Evolutionary conservation across 1,284 basidiomycete genomes (phyloP).

Genomic region (Rhodotorula sp.): DNA sequence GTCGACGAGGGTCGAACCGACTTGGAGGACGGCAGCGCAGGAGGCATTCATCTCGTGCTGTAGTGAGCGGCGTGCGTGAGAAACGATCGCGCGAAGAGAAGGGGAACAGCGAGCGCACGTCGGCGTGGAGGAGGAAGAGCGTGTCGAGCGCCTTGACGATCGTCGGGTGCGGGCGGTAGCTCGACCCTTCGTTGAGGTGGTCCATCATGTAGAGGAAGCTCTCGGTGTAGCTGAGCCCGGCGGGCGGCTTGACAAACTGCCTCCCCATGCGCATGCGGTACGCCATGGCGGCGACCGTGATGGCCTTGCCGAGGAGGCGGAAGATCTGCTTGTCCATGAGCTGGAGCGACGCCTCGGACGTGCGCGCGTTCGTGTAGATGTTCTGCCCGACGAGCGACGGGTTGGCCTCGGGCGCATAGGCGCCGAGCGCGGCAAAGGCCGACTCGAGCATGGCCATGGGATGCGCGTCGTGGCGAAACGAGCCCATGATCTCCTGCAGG

Average conservation of each 20-base stretch:
- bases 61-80: neutral
- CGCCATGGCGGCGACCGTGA: conserved; percentile 68
- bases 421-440: conserved; percentile 79
- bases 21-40: conserved; percentile 78
- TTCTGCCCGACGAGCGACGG: conserved; percentile 65
- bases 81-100: neutral
- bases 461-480: conserved; percentile 41
- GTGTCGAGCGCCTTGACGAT: conserved; percentile 80
- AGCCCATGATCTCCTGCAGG: conserved; percentile 63
- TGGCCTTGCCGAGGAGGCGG: conserved; percentile 79
- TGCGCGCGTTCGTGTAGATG: conserved; percentile 60
- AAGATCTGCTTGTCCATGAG: conserved; percentile 88
- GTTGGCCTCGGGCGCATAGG: conserved; percentile 63
- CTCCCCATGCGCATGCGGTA: conserved; percentile 57
- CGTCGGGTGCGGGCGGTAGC: conserved; percentile 73
- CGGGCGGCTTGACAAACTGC: conserved; percentile 80
- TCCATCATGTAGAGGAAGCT: conserved; percentile 73
- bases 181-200: conserved; percentile 44
- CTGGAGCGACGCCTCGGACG: conserved; percentile 59
- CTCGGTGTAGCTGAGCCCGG: conserved; percentile 73
- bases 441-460: conserved; percentile 66
- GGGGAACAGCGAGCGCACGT: conserved; percentile 47
- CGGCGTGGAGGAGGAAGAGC: conserved; percentile 81
- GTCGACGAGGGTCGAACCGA: conserved; percentile 73
- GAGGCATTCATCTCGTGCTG: conserved; percentile 78